Conservation (phyloP, 2,329 filamentous ascomycete genomes). For the Alternaria conjuncta region DNA sequence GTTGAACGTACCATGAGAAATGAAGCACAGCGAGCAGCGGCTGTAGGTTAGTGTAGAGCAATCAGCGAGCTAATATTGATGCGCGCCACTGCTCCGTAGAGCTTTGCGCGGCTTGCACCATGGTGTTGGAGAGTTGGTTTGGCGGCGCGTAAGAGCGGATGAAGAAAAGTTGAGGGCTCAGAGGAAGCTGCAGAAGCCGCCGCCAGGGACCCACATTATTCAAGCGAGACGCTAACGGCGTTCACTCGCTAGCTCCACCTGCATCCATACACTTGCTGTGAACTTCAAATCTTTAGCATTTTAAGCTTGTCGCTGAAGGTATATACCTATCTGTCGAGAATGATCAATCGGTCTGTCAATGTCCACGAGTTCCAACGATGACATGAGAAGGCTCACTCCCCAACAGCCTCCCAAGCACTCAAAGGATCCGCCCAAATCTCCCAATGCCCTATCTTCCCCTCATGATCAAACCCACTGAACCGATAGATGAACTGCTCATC, state of each 20-base stretch:
- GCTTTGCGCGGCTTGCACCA: not conserved
- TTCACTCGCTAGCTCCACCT: not conserved
- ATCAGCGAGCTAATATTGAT: not conserved
- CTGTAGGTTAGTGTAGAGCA: not conserved
- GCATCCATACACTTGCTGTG: not conserved
- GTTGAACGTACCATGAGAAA: constrained; percentile 15
- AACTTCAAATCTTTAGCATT: not conserved
- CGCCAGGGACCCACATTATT: constrained; percentile 4
- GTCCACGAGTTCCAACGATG: not conserved
- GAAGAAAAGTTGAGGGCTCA: constrained; percentile 14
- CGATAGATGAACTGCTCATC: constrained; percentile 51
- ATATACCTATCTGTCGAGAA: not conserved
- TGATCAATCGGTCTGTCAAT: not conserved
- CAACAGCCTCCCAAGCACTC: constrained; percentile 52
- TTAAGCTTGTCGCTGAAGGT: not conserved
- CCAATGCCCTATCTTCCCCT: constrained; percentile 51
- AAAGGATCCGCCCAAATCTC: constrained; percentile 55
- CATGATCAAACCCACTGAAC: constrained; percentile 49
- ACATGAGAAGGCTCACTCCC: constrained; percentile 12
- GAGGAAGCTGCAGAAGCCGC: not conserved
- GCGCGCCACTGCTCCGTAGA: not conserved
- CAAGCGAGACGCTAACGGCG: constrained; percentile 13
- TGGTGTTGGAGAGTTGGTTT: not conserved
- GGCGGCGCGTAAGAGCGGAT: not conserved
- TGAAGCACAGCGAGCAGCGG: not conserved